Conservation (phyloP, 495 filamentous ascomycete genomes). For the Choiromyces venosus region DNA sequence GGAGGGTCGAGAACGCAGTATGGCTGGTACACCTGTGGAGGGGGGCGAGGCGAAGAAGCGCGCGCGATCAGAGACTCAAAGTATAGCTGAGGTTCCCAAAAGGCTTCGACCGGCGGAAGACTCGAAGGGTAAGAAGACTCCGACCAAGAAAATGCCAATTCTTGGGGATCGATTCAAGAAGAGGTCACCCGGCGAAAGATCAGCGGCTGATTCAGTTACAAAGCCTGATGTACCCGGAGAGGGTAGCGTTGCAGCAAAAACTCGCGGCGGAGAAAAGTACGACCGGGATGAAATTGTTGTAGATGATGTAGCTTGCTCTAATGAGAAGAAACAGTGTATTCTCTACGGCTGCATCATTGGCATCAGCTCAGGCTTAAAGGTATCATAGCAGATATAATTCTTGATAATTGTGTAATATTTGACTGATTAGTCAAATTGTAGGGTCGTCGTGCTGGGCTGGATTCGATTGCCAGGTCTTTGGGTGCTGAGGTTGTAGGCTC, state of each 20-base stretch:
- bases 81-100: constrained; percentile 24
- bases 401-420: neutral
- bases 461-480: constrained; percentile 30
- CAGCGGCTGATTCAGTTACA: constrained; percentile 33
- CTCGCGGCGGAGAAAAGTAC: neutral
- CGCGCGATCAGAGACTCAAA: constrained; percentile 4
- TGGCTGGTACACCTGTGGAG: too few relatives aligned
- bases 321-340: constrained; percentile 4
- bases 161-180: constrained; percentile 29
- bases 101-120: constrained; percentile 24
- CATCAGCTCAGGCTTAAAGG: constrained; percentile 33
- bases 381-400: constrained; percentile 6
- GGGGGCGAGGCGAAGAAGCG: constrained; percentile 11
- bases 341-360: constrained; percentile 30
- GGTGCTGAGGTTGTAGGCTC: constrained; percentile 31
- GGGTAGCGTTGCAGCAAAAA: neutral
- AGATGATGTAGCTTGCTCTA: neutral
- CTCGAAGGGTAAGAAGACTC: constrained; percentile 28
- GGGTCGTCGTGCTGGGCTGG: constrained; percentile 24
- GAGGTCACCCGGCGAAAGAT: constrained; percentile 16
- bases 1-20: constrained; percentile 8
- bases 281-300: constrained; percentile 11
- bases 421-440: constrained; percentile 11
- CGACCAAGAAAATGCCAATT: constrained; percentile 35
- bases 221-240: constrained; percentile 22